These are phyloP conservation scores for Sabuloglossum arenarium DNA, from an alignment of 495 filamentous ascomycete genomes.

Conservation along the genomic window DNA sequence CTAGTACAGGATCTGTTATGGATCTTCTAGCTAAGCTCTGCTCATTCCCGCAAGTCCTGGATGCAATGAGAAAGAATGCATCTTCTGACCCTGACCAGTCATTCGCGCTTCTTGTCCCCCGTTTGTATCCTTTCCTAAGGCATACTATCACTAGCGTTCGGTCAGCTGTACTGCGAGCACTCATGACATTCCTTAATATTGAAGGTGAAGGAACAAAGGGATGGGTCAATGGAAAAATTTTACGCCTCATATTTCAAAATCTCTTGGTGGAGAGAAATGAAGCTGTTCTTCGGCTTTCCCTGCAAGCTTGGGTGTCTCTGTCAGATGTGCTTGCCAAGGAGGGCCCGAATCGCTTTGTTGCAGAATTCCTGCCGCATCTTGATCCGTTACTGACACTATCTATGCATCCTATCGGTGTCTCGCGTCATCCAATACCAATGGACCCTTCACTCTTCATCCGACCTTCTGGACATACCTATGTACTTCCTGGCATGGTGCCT, in stretches of 20 bases:
- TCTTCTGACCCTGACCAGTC: constrained; percentile 62
- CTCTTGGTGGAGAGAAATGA: constrained; percentile 82
- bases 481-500: constrained; percentile 21
- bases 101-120: constrained; percentile 77
- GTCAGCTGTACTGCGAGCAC: constrained; percentile 74
- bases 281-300: constrained; percentile 51
- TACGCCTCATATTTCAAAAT: constrained; percentile 85
- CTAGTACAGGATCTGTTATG: constrained; percentile 95
- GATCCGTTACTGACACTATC: constrained; percentile 59
- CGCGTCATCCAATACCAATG: constrained; percentile 76
- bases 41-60: constrained; percentile 77
- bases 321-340: constrained; percentile 39
- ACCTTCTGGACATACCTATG: constrained; percentile 75
- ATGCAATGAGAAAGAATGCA: constrained; percentile 85
- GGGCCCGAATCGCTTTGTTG: constrained; percentile 31
- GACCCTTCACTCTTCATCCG: constrained; percentile 73
- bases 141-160: constrained; percentile 94
- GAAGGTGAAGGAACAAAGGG: constrained; percentile 64
- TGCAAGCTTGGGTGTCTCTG: constrained; percentile 72
- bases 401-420: constrained; percentile 76
- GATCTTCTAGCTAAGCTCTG: constrained; percentile 90
- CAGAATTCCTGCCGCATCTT: constrained; percentile 49
- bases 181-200: constrained; percentile 80
- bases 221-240: constrained; percentile 78
- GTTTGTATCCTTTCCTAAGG: constrained; percentile 86